Evolutionary conservation across 2,329 filamentous ascomycete genomes (phyloP).

Genomic region (Ophiostoma populinum): DNA sequence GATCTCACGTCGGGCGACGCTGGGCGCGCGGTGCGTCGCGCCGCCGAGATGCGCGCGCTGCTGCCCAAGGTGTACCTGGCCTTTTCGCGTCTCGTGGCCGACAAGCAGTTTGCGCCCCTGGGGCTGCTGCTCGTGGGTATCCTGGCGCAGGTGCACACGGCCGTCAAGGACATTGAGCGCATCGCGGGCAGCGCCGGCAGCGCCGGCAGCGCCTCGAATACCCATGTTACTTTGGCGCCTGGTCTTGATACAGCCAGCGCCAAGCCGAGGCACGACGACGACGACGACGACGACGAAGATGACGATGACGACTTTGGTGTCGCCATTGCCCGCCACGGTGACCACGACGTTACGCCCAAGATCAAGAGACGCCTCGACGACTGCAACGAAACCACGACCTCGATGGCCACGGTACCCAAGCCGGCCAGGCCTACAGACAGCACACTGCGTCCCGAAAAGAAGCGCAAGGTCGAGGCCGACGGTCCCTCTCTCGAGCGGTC

Average conservation of each 20-base stretch:
- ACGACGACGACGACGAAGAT: background rate
- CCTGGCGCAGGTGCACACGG: slow-evolving; percentile 30
- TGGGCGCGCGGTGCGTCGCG: slow-evolving; percentile 12
- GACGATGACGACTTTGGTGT: slow-evolving; percentile 9
- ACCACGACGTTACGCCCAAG: background rate
- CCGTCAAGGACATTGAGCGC: background rate
- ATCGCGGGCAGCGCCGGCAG: background rate
- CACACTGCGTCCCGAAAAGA: background rate
- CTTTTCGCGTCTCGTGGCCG: slow-evolving; percentile 54
- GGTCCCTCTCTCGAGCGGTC: no score
- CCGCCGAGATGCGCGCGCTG: slow-evolving; percentile 24
- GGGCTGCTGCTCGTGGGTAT: slow-evolving; percentile 51
- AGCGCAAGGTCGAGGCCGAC: slow-evolving; percentile 1
- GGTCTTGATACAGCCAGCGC: background rate
- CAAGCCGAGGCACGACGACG: no score
- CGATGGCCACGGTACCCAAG: background rate
- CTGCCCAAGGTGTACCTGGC: slow-evolving; percentile 28
- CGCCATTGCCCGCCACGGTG: slow-evolving; percentile 7
- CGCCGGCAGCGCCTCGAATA: background rate
- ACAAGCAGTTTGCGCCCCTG: slow-evolving; percentile 55
- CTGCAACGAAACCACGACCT: slow-evolving; percentile 16
- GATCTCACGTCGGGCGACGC: slow-evolving; percentile 14
- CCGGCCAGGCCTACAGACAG: background rate
- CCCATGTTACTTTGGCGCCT: background rate
- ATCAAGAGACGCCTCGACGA: slow-evolving; percentile 22